Evolutionary conservation across 2,329 filamentous ascomycete genomes (phyloP), one percentile per base, ranked within the genome.

Genomic region (Phoma sp.): DNA sequence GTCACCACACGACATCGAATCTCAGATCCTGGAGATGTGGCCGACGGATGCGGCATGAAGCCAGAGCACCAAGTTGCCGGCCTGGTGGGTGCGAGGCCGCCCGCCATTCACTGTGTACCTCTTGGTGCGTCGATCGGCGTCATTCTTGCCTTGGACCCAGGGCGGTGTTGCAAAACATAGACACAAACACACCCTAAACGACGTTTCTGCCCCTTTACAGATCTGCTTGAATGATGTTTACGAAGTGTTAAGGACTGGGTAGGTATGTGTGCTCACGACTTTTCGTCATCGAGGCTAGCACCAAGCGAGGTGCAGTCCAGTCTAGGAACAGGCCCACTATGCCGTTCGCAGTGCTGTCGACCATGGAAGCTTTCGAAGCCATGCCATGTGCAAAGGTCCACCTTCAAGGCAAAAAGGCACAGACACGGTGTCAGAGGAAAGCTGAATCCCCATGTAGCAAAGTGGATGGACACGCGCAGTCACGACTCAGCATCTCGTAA

Each of bases 201-300:
- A 49, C 47, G 59, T 61, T 59, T 58, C 53, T 58, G 44, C 62
- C 66, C 66, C 61, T 66, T 64, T 64, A 60, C 45, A 48, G 40
- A 48, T 37, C 19, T 57, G 52, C 47, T 37, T 33, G 37, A 37
- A 36, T 38, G 37, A 44, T 44, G 39, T 52, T 38, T 57, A 48
- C 43, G 41, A 33, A 25, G 40, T 61, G 29, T 56, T 63, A 63
- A 67, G 61, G 63, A 49, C 55, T 61, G 56, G 62, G 64, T 51
- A 56, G 38, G 61, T 35, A 17, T 17, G 32, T 17, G 17, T 17
- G 17, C 17, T 46, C 51, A 63, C 61, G 63, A 51, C 32, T 51
- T 56, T 49, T 67, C 67, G 67, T 67, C 67, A 69, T 71, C 62
- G 53, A 51, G 51, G 50, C 60, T 64, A 64, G 61, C 50, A 51